Evolutionary conservation across 208 protist species (phyloP).

Genomic region (Crithidia bombi): DNA sequence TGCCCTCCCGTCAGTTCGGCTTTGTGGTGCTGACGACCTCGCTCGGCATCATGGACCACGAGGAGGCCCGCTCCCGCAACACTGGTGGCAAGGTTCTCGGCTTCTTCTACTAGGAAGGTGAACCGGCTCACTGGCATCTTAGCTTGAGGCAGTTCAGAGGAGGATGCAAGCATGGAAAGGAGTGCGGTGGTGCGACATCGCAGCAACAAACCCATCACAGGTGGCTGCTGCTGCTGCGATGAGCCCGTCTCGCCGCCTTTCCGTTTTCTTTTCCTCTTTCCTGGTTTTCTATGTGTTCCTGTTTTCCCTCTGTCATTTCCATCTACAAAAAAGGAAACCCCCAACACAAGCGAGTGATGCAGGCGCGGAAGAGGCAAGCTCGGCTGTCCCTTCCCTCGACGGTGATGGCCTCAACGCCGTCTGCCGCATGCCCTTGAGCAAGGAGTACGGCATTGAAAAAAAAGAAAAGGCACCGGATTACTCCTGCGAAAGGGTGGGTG

Average conservation of each 20-base stretch:
- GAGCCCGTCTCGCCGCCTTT: neutral
- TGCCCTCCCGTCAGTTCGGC: constrained; percentile 99
- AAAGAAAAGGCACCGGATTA: too few relatives aligned
- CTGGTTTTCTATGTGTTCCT: too few relatives aligned
- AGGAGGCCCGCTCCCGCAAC: constrained; percentile 98
- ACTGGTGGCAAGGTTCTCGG: constrained; percentile 99
- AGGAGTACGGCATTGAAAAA: too few relatives aligned
- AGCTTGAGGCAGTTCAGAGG: constrained; percentile 20
- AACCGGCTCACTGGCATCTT: constrained; percentile 4
- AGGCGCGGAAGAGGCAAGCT: too few relatives aligned
- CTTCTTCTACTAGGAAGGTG: constrained; percentile 69
- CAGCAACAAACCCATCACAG: neutral
- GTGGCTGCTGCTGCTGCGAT: neutral
- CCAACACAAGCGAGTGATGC: too few relatives aligned
- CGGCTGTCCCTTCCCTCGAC: too few relatives aligned
- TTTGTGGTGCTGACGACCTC: constrained; percentile 99
- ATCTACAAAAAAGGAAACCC: too few relatives aligned
- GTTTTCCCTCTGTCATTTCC: too few relatives aligned
- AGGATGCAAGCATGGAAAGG: neutral
- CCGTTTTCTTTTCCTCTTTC: neutral
- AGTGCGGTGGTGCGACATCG: neutral
- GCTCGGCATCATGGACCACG: constrained; percentile 99
- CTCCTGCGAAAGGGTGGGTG: too few relatives aligned
- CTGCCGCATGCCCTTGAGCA: too few relatives aligned
- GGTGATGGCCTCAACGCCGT: too few relatives aligned